phyloP scores from a whole-genome alignment of 2,329 filamentous ascomycete species.

The Fusarium continuum region DNA sequence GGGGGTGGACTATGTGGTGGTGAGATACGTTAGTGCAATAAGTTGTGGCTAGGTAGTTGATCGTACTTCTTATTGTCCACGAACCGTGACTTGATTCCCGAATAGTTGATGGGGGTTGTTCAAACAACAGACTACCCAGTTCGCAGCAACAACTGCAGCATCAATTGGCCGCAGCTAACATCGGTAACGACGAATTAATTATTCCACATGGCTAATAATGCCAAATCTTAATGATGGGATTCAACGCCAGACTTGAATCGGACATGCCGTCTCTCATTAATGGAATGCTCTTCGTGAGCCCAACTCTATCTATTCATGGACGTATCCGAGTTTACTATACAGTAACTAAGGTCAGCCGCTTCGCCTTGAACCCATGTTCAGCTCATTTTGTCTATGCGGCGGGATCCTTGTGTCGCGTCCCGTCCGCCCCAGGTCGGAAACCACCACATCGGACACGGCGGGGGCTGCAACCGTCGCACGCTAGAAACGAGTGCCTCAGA shows the following conservation, averaged over 20 bases:
- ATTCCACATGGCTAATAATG: constrained; percentile 15
- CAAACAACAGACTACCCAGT: constrained; percentile 2
- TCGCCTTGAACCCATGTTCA: constrained; percentile 25
- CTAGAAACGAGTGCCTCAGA: constrained; percentile 1
- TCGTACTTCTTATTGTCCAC: neutral
- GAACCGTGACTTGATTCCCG: neutral
- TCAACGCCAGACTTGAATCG: constrained; percentile 24
- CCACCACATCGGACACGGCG: constrained; percentile 28
- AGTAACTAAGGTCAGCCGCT: constrained; percentile 25
- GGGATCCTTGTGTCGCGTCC: constrained; percentile 9
- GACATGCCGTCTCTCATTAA: constrained; percentile 28
- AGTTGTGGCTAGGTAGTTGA: constrained; percentile 22
- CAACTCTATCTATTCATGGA: constrained; percentile 21
- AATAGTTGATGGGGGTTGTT: neutral
- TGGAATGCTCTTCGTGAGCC: constrained; percentile 24
- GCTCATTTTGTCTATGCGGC: constrained; percentile 28
- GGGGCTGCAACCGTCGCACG: constrained; percentile 22
- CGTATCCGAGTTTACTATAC: constrained; percentile 2
- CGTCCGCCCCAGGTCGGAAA: constrained; percentile 19
- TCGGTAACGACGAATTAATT: constrained; percentile 10
- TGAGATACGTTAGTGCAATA: too few relatives aligned
- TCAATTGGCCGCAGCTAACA: neutral
- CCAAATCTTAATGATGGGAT: constrained; percentile 25
- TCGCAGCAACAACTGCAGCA: neutral
- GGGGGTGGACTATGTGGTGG: too few relatives aligned